phyloP scores from a whole-genome alignment of 73 alveolate genomes.

The Blepharisma stoltei region DNA sequence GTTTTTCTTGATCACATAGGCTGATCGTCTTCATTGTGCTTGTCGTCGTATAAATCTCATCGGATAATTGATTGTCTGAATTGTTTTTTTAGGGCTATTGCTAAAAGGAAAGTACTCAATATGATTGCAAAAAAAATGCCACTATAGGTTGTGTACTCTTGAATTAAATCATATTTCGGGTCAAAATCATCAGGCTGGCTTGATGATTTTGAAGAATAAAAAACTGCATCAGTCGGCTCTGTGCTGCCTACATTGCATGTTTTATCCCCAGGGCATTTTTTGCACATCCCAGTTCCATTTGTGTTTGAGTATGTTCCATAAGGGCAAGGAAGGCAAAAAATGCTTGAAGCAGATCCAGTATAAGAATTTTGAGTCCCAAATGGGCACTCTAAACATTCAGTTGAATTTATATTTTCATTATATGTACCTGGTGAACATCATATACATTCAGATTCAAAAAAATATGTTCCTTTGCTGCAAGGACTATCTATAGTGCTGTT shows the following conservation, averaged over 20 bases:
- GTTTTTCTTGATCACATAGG: not conserved
- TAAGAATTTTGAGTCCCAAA: too few species aligned
- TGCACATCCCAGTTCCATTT: not conserved
- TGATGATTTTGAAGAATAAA: not conserved
- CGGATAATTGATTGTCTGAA: not conserved
- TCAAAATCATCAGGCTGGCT: constrained; percentile 2
- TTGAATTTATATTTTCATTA: not conserved
- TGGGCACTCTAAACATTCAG: not conserved
- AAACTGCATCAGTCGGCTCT: not conserved
- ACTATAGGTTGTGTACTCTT: not conserved
- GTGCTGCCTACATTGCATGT: not conserved
- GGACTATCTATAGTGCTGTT: not conserved
- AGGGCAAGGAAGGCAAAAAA: constrained; percentile 8
- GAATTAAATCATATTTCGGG: not conserved
- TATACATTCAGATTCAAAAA: not conserved
- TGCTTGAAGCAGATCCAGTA: not conserved
- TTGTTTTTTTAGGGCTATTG: not conserved
- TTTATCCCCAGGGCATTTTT: not conserved
- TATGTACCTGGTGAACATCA: constrained; percentile 5
- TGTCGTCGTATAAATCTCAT: not conserved
- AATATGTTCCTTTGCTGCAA: constrained; percentile 16
- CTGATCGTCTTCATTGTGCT: not conserved
- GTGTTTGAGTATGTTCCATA: not conserved
- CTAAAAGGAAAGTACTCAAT: not conserved
- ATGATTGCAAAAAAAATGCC: not conserved